Evolutionary conservation across 1,284 basidiomycete genomes (phyloP).

Genomic region (Malassezia brasiliensis): DNA sequence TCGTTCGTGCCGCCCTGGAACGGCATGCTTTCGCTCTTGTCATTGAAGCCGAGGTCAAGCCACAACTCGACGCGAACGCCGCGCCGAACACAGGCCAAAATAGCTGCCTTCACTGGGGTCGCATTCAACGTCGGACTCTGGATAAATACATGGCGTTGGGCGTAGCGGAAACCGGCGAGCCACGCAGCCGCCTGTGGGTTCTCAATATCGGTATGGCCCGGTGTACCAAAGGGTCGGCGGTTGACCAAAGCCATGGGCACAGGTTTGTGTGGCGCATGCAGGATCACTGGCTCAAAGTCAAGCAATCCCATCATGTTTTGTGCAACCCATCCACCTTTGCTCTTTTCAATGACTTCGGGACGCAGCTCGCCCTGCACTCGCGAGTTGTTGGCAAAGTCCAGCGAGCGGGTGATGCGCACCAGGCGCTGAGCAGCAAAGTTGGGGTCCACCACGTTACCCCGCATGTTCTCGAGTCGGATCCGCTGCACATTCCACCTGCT

Average conservation of each 20-base stretch:
- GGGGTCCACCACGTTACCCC: neutral
- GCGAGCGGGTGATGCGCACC: slow-evolving; percentile 34
- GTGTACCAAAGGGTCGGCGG: slow-evolving; percentile 60
- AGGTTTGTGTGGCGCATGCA: slow-evolving; percentile 48
- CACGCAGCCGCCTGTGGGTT: slow-evolving; percentile 67
- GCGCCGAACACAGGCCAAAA: slow-evolving; percentile 58
- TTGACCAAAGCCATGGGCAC: slow-evolving; percentile 67
- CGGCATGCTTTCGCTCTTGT: slow-evolving; percentile 60
- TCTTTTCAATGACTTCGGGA: slow-evolving; percentile 12
- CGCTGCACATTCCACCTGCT: slow-evolving; percentile 9
- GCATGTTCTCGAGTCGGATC: neutral
- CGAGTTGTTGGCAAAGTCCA: slow-evolving; percentile 47
- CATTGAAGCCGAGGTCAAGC: slow-evolving; percentile 50
- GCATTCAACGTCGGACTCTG: slow-evolving; percentile 63
- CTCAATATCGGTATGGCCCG: slow-evolving; percentile 55
- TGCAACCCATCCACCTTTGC: slow-evolving; percentile 11
- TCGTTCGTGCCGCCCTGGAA: slow-evolving; percentile 73
- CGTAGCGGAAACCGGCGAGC: slow-evolving; percentile 63
- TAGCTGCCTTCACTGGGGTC: slow-evolving; percentile 58
- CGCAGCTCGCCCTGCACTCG: slow-evolving; percentile 40
- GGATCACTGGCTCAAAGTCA: slow-evolving; percentile 38
- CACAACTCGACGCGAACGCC: slow-evolving; percentile 57
- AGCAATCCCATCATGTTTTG: slow-evolving; percentile 29
- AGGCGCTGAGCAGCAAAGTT: slow-evolving; percentile 14
- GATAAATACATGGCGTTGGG: slow-evolving; percentile 63